A percentile compares a stretch with the other conserved stretches of the same genome.
Evolutionary conservation across 2,329 filamentous ascomycete species (phyloP).

Genomic region (Cytospora schulzeri): DNA sequence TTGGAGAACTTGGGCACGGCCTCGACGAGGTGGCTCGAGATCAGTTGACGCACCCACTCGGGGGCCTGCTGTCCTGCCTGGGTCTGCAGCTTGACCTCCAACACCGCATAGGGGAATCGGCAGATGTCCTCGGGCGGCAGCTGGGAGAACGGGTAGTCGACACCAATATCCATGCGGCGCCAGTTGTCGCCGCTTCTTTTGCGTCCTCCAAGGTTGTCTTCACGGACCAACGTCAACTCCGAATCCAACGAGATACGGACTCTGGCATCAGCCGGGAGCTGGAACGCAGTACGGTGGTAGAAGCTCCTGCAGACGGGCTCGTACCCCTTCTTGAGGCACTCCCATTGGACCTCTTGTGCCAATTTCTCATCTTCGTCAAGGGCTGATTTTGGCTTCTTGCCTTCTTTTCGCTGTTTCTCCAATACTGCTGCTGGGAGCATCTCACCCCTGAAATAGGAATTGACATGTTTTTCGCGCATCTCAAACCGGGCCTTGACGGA

Average conservation of each 20-base stretch:
- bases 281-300: conserved; percentile 97
- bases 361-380: conserved; percentile 90
- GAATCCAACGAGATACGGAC: conserved; percentile 97
- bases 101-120: conserved; percentile 90
- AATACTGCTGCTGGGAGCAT: conserved; percentile 88
- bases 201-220: conserved; percentile 88
- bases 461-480: conserved; percentile 96
- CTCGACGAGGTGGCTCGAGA: conserved; percentile 91
- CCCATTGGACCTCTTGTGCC: conserved; percentile 91
- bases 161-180: conserved; percentile 95
- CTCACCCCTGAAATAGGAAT: conserved; percentile 82
- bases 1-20: conserved; percentile 99
- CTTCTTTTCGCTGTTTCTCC: conserved; percentile 92
- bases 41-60: conserved; percentile 93
- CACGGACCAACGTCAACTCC: conserved; percentile 90
- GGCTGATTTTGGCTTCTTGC: conserved; percentile 89
- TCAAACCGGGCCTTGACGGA: conserved; percentile 97
- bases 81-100: conserved; percentile 97
- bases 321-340: conserved; percentile 82
- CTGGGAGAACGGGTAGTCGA: conserved; percentile 92
- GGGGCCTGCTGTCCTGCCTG: conserved; percentile 93
- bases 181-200: conserved; percentile 82
- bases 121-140: conserved; percentile 82
- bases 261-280: conserved; percentile 91
- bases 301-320: conserved; percentile 91